Base-by-base conservation (phyloP, 1,284 basidiomycete genomes). In the Limonomyces culmigenus region DNA sequence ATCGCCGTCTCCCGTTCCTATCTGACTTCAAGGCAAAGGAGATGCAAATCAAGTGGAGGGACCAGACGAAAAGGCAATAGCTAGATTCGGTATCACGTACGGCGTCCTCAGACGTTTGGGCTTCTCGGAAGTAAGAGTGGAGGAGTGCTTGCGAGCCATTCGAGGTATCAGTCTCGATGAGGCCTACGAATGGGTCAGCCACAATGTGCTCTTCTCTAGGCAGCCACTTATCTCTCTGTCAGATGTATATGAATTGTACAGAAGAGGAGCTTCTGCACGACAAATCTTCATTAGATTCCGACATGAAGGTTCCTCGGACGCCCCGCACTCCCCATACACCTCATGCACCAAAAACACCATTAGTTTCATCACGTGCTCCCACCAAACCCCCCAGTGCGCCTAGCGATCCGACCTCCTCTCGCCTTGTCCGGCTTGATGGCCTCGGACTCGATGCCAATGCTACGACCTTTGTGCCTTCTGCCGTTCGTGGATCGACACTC, bases 121-220 rank as follows among this genome's bases (percentile, higher is more conserved):
- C 1, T 92, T 92, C 53, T 56, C 69, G 0, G 72, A 84, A 43
- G 65, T 62, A 5, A 63, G 74, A 39, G 74, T 89, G 6, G 64
- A 73, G 36, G 63, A 76, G 41, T 91, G 86, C 44, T 54, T 95
- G 12, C 56, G 54, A 36, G 54, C 58, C 15, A 74, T 79, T 21
- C 54, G 63, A 21, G 71, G 74, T 1, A 60, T 85, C 14, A 85
- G 91, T 5, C 63, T 95, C 29, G 89, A 96, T 15, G 85, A 92
- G 38, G 89, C 85, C n/a, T 66, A 86, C 38, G 83, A 89, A 48
- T 95, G 89, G 88, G 89, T 92, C 46, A 41, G 74, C 53, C 3
- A 27, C n/a, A n/a, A n/a, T n/a, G n/a, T n/a, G n/a, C n/a, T n/a
- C n/a, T n/a, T n/a, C n/a, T n/a, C n/a, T n/a, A n/a, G 4, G 10